phyloP scores from a whole-genome alignment of 2,329 filamentous ascomycete species.

The Spiromastix sp. region DNA sequence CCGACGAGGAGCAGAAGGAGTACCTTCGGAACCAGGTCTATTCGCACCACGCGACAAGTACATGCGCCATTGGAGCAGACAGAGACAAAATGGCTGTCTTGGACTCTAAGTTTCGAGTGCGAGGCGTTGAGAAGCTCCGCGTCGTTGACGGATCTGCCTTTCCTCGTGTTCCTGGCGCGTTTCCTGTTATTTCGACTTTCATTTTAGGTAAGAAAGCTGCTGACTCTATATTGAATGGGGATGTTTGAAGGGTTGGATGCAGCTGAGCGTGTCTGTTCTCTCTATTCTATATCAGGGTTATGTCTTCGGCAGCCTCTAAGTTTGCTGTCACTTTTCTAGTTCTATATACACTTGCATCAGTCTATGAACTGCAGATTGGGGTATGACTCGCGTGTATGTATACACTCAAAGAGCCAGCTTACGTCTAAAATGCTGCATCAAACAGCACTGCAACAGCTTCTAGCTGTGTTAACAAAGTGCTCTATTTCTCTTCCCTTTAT shows the following conservation, averaged over 20 bases:
- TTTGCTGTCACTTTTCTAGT: no score
- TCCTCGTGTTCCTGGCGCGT: constrained; percentile 46
- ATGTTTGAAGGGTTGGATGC: background rate
- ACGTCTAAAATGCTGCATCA: no score
- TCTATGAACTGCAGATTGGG: no score
- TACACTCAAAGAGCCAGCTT: no score
- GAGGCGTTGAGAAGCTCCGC: constrained; percentile 44
- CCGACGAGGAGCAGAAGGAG: constrained; percentile 2
- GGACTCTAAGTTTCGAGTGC: constrained; percentile 47
- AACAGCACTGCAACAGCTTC: no score
- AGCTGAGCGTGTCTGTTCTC: background rate
- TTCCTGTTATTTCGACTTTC: constrained; percentile 42
- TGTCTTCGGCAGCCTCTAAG: no score
- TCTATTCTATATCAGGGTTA: no score
- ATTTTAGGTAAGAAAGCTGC: constrained; percentile 53
- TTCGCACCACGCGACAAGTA: constrained; percentile 42
- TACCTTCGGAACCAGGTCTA: constrained; percentile 1
- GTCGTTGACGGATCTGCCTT: constrained; percentile 55
- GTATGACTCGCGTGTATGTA: no score
- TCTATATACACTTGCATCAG: no score
- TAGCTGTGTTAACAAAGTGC: no score
- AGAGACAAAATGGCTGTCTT: constrained; percentile 46
- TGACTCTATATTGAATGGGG: constrained; percentile 39
- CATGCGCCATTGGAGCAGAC: constrained; percentile 40
- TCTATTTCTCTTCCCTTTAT: no score